Evolutionary conservation across 257 asterid species (phyloP), one percentile per base, ranked within the genome.

Genomic region (Solanum appendiculatum): DNA sequence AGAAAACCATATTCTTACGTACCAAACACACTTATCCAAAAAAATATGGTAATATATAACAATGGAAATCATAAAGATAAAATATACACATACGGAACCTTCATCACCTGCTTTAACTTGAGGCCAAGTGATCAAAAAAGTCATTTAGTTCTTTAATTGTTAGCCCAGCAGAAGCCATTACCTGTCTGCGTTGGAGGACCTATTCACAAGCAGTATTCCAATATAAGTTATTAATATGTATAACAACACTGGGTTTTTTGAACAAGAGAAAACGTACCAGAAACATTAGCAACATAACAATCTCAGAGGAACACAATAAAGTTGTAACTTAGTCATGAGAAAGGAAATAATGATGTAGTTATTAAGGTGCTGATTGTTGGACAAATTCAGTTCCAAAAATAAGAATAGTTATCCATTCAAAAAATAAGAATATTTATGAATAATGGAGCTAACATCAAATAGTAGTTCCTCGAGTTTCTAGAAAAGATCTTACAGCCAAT

Each of bases 121-220:
- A 91, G 27, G 98, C 94, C 89, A 97, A 90, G 80, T 93, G 95
- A 91, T 97, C 98, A 90, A 97, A 97, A 91, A 94, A 88, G 51
- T 93, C 94, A 92, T 97, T 97, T 87, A 97, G 74, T 88, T 94
- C 93, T 87, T 89, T 91, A 87, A 94, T 90, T 58, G 97, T 93
- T 40, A 97, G 92, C 48, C 93, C 98, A 36, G 95, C 98, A 69
- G 98, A 95, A 54, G 94, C 81, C 92, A 92, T 88, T 86, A 95
- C 96, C 85, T 94, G 98, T 92, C 99, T 92, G 86, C 92, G 83
- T 80, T 94, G 95, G 48, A 97, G 91, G 77, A 97, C 97, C 98
- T 94, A 92, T 63, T 77, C 83, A 86, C 82, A 64, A 84, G 68
- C 36, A 46, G 36, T 25, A 74, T 37, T 39, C 25, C 14, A 42